Base-by-base conservation (phyloP, 2,329 filamentous ascomycete genomes). In the Paecilomyces fulvus region DNA sequence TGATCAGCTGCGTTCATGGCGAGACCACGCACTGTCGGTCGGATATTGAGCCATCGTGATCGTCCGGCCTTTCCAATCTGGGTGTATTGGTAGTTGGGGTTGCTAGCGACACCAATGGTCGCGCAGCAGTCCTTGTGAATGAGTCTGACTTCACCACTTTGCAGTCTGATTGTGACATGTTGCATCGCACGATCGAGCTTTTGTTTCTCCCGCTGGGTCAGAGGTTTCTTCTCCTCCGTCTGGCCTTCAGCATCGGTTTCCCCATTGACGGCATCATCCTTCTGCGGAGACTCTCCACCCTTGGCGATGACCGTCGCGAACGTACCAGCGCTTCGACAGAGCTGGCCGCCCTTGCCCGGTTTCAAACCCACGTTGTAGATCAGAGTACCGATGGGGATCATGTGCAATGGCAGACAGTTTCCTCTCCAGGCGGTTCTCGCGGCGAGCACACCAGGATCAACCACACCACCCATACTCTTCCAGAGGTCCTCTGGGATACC, bases 1-100 rank as follows among this genome's bases (percentile, higher is more conserved):
- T 99, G 94, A 70, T 99, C 94, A 66, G 86, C 89, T 85, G 92
- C 91, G 79, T 99, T 99, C 95, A 99, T 99, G 61, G 95, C 94
- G 66, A 97, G 78, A 87, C 94, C 95, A 79, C 95, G 86, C 49
- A 99, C 94, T 0, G 94, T 96, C 14, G 94, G 94, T 64, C 94
- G 82, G 69, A 95, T 96, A 70, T 94, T 94, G 63, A 97, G 76
- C 92, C 91, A 96, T 68, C 94, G 84, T 65, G 87, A 91, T 67
- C 95, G 85, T 70, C 94, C 94, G 65, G 94, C 94, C 78, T 99
- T 99, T 66, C 95, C 95, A 56, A 99, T 82, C 69, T 94, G 90
- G 62, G 85, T 82, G 74, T 95, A 95, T 63, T 96, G 90, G 73
- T 91, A 88, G 71, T 96, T 88, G 51, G 88, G 84, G 74, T 99